Evolutionary conservation across 75 land plant genomes (phyloP).

Genomic region (Sequoiadendron giganteum): DNA sequence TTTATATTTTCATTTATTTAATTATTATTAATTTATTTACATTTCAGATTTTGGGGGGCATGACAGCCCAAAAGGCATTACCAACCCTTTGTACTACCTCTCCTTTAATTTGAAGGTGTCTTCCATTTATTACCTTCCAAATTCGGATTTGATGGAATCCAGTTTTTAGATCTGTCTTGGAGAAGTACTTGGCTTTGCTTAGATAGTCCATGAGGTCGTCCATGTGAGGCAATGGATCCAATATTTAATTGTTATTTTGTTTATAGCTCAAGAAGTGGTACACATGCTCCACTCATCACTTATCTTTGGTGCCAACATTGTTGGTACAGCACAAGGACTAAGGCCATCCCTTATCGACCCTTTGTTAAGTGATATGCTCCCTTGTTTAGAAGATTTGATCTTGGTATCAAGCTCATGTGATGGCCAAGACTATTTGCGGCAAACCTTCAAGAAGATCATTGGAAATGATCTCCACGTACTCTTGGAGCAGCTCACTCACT

Average conservation of each 20-base stretch:
- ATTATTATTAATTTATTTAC: too few species aligned
- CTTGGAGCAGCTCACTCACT: background rate
- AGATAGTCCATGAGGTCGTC: background rate
- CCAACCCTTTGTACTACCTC: background rate
- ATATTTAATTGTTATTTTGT: too few species aligned
- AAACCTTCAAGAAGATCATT: background rate
- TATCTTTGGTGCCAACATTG: background rate
- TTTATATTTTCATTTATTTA: too few species aligned
- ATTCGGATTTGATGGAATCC: background rate
- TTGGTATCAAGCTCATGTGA: background rate
- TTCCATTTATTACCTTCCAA: background rate
- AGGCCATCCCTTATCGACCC: background rate
- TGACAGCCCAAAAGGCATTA: background rate
- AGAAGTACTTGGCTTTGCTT: background rate
- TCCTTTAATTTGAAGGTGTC: background rate
- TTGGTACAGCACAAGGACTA: background rate
- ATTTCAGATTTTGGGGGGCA: too few species aligned
- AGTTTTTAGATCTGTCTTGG: background rate
- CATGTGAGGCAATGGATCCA: background rate
- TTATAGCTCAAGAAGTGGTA: background rate
- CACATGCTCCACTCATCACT: background rate
- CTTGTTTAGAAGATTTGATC: background rate
- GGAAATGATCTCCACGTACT: background rate
- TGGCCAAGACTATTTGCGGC: background rate
- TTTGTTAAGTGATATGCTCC: background rate